Evolutionary conservation across 2,329 filamentous ascomycete species (phyloP), one percentile per base, ranked within the genome.

Genomic region (Paecilomyces dactylethromorphus): DNA sequence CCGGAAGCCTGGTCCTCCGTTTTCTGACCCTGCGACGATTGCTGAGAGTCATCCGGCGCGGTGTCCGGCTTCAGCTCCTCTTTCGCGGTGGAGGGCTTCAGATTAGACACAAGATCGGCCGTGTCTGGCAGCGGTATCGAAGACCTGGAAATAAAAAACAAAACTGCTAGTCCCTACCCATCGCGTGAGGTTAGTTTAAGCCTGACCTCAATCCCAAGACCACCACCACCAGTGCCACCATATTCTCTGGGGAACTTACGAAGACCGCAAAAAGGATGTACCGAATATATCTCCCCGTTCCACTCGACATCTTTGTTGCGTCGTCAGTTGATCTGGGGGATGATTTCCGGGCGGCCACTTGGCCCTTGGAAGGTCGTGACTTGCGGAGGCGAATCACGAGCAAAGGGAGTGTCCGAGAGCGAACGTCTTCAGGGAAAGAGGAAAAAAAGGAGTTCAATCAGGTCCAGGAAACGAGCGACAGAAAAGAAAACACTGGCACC

Each of bases 231-330:
- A 21, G 11, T 26, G 21, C 13, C 50, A 52, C 22, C 22, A 10
- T 10, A 12, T 24, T 12, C 21, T 13, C 50, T 52, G n/a, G 54
- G 60, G 26, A 52, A 81, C 88, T 70, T 83, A 95, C 91, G 69
- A 95, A 87, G 71, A 92, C 83, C 60, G 91, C 89, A 71, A 95
- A 86, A 71, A 94, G 82, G 74, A 96, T 80, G 73, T 86, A 86
- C 68, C 84, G 82, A 63, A 85, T 68, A 62, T 74, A 74, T 64
- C 69, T 70, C 22, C 65, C 66, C 51, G 70, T 65, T 49, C 71
- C 70, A 29, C 63, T 64, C 32, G 69, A 66, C 70, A 74, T 74
- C 11, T 29, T 52, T 52, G 50, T 22, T 52, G 11, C 15, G 50
- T 52, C 50, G 21, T 29, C 50, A 18, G 39, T 29, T 22, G 22